Conservation (phyloP, 1,139 yeast genomes). For the Debaryomycetaceae sp. region DNA sequence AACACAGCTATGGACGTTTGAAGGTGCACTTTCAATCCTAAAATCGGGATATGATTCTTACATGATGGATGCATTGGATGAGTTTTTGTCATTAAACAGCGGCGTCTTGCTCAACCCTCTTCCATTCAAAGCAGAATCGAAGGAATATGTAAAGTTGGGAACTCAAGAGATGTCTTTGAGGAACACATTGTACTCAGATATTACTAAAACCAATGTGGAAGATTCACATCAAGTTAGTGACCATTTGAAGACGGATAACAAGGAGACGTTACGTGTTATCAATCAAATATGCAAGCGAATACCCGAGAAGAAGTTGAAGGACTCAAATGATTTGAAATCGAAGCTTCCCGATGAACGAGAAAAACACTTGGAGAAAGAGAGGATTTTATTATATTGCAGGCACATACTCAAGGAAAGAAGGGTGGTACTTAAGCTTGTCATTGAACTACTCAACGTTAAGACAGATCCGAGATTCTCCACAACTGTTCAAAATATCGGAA, state of each 20-base stretch:
- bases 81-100: constrained; percentile 38
- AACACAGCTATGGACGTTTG: constrained; percentile 42
- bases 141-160: constrained; percentile 5
- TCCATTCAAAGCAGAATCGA: constrained; percentile 24
- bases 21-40: constrained; percentile 36
- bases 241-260: constrained; percentile 29
- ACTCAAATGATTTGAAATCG: constrained; percentile 23
- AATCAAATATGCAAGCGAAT: constrained; percentile 34
- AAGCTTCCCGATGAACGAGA: constrained; percentile 38
- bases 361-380: constrained; percentile 24
- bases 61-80: constrained; percentile 40
- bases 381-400: constrained; percentile 27
- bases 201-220: constrained; percentile 25
- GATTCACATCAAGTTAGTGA: constrained; percentile 41
- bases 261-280: constrained; percentile 47
- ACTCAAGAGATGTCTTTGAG: constrained; percentile 34
- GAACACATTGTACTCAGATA: constrained; percentile 34
- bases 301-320: constrained; percentile 26
- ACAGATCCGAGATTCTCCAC: constrained; percentile 26
- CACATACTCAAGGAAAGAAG: constrained; percentile 46
- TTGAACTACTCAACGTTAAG: constrained; percentile 35
- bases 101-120: constrained; percentile 27
- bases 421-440: constrained; percentile 36
- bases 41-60: constrained; percentile 30
- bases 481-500: constrained; percentile 37